Conservation (phyloP, 768 basidiomycete genomes). For the Serendipita indica region DNA sequence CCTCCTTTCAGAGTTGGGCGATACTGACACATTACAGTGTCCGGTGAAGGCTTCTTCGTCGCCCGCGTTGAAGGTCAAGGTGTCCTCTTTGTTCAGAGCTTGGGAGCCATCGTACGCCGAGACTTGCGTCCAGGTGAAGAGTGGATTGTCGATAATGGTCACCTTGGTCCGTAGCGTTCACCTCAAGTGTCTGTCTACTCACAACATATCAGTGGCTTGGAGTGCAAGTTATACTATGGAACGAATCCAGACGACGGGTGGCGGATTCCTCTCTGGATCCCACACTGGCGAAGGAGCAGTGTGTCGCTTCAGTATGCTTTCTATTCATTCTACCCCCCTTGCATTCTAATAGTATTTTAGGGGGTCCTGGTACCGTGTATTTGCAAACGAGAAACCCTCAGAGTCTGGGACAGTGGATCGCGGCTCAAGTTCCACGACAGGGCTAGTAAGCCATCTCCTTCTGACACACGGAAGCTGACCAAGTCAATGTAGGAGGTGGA, state of each 20-base stretch:
- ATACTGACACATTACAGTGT: constrained; percentile 18
- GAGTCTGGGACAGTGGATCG: constrained; percentile 21
- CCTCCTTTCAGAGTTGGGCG: background rate
- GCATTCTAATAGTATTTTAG: constrained; percentile 16
- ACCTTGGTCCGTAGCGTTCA: constrained; percentile 18
- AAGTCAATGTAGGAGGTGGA: background rate
- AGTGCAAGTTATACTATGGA: constrained; percentile 23
- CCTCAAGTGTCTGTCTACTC: background rate
- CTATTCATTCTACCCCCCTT: constrained; percentile 14
- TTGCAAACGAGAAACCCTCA: constrained; percentile 24
- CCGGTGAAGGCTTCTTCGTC: constrained; percentile 24
- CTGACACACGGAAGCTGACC: too few species aligned
- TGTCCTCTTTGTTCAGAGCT: constrained; percentile 22
- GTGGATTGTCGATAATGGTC: constrained; percentile 25
- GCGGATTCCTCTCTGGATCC: constrained; percentile 20
- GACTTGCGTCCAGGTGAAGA: constrained; percentile 21
- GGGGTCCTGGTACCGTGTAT: constrained; percentile 23
- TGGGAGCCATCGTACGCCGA: constrained; percentile 22
- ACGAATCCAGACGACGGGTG: constrained; percentile 19
- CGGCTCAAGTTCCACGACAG: constrained; percentile 18
- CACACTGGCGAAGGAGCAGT: constrained; percentile 24
- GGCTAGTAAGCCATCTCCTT: constrained; percentile 16
- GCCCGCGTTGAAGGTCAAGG: constrained; percentile 19
- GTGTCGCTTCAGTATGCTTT: constrained; percentile 19
- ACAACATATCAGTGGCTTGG: constrained; percentile 19